Conservation (phyloP, 176 grass and related monocot genomes). For the Oryza officinalis region DNA sequence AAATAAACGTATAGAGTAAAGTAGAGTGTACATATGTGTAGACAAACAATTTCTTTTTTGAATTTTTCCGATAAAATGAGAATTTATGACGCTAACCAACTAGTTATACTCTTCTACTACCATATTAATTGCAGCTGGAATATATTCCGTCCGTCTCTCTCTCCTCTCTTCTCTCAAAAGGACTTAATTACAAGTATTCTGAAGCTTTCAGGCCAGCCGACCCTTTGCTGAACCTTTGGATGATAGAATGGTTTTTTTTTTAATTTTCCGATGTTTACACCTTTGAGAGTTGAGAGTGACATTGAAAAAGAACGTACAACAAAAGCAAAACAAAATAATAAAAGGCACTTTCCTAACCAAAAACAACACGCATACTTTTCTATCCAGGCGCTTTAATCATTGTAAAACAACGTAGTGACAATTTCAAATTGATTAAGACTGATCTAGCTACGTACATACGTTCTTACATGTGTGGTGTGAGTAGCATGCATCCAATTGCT, state of each 20-base stretch:
- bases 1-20: too few species aligned
- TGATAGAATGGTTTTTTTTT: neutral
- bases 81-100: too few species aligned
- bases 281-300: conserved; percentile 5
- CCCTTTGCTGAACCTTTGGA: conserved; percentile 8
- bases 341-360: neutral
- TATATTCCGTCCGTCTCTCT: neutral
- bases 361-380: conserved; percentile 7
- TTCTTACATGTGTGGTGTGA: too few species aligned
- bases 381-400: conserved; percentile 7
- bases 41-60: too few species aligned
- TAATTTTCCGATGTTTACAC: conserved; percentile 7
- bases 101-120: too few species aligned
- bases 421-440: neutral
- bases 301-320: neutral
- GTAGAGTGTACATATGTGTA: too few species aligned
- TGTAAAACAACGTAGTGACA: neutral
- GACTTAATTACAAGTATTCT: neutral
- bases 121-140: neutral
- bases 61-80: too few species aligned
- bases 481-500: neutral
- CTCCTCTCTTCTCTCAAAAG: neutral
- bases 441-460: too few species aligned
- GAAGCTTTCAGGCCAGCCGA: neutral
- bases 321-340: neutral